These are phyloP conservation scores for Apiotrichum montevideense DNA, from an alignment of 1,284 basidiomycete species.

Conservation along the genomic window DNA sequence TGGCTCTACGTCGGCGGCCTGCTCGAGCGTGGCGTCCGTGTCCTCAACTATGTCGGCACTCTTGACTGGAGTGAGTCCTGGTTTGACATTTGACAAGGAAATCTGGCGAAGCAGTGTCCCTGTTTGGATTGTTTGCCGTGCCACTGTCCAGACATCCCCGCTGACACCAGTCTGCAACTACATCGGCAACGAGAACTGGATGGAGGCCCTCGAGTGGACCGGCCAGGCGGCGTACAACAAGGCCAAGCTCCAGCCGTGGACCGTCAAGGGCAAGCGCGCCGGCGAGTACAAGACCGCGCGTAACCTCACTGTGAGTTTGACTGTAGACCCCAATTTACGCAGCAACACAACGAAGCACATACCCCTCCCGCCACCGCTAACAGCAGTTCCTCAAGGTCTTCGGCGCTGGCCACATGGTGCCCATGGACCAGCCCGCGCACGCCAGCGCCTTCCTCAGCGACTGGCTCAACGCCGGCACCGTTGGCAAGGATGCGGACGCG, in stretches of 20 bases:
- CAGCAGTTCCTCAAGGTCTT: slow-evolving; percentile 27
- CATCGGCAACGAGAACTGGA: slow-evolving; percentile 63
- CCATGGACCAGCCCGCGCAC: slow-evolving; percentile 47
- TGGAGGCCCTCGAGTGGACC: slow-evolving; percentile 59
- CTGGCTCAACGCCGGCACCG: slow-evolving; percentile 34
- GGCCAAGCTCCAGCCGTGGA: slow-evolving; percentile 49
- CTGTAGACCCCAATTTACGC: slow-evolving; percentile 42
- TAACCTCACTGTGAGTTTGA: slow-evolving; percentile 56
- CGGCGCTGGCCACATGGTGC: slow-evolving; percentile 47
- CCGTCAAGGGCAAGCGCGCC: slow-evolving; percentile 47
- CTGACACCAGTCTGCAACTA: slow-evolving; percentile 55
- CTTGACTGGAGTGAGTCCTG: slow-evolving; percentile 55
- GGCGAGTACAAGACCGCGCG: slow-evolving; percentile 57
- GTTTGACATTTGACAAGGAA: too few species aligned
- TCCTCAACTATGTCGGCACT: slow-evolving; percentile 57
- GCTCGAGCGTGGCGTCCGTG: slow-evolving; percentile 64
- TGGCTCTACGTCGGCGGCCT: slow-evolving; percentile 60
- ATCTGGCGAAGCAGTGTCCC: too few species aligned
- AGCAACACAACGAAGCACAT: too few species aligned
- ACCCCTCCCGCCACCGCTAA: not conserved
- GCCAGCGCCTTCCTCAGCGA: slow-evolving; percentile 43
- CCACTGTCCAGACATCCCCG: too few species aligned
- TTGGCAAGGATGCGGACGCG: not conserved
- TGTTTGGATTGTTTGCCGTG: too few species aligned
- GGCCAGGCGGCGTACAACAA: slow-evolving; percentile 53